Base-by-base conservation (phyloP, 1,284 basidiomycete genomes). In the Cryptococcus amylolentus region DNA sequence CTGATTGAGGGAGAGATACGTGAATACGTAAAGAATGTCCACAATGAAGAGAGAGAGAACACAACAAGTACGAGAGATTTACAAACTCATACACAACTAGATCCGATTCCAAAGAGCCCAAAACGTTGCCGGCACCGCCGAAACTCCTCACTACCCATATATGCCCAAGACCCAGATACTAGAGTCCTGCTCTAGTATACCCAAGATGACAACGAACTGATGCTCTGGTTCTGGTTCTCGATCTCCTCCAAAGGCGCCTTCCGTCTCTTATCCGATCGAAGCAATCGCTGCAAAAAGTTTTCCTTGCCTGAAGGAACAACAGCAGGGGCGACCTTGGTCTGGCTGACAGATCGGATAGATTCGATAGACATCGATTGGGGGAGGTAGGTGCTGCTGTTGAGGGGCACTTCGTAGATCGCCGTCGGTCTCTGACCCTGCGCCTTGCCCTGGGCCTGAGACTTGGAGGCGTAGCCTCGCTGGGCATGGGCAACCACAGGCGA, bases 161-260 rank as follows among this genome's bases (percentile, higher is more conserved):
- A 23, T 23, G 2, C 23, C 23, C 23, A 23, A 23, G 1, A 3
- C 23, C 23, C 23, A 23, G 23, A 23, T 23, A 7, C 44, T 16
- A 42, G 35, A 42, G 40, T 37, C 12, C 13, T 18, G 26, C n/a
- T 40, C 47, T 60, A 67, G 49, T 63, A 52, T 7, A 65, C 64
- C 62, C 62, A 69, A n/a, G 65, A 68, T 9, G 45, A 26, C 5
- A 64, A 52, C 10, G 66, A 63, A 20, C 67, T 67, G 37, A 70
- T 59, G 6, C 62, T 56, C 51, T 35, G 31, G 31, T 35, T 35
- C 31, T 66, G 59, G 35, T 67, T 69, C 23, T 72, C 70, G 48
- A 68, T 66, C 46, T 69, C 62, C 18, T 64, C 42, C 16, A 41
- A 14, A n/a, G 49, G 26, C 57, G 52, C n/a, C 50, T 53, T 26